Base-by-base conservation (phyloP, 2,329 filamentous ascomycete genomes). In the Diaporthe sp. region DNA sequence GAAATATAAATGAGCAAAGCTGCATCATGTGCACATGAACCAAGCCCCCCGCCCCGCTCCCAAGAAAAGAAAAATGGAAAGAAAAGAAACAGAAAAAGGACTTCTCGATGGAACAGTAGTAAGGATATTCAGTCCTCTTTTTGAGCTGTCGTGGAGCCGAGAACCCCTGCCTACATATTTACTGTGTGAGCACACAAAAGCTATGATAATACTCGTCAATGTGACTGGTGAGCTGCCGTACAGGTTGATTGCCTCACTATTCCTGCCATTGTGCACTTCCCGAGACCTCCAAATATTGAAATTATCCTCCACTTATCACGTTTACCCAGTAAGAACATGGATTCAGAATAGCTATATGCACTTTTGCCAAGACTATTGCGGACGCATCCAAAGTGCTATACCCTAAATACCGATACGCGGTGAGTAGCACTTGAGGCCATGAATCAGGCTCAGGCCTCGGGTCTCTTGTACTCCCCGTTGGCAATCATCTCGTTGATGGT, bases 401-500 rank as follows among this genome's bases (percentile, higher is more conserved):
- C 35, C 22, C n/a, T 12, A 42, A 19, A 4, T 22, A 4, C 37
- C n/a, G 37, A 27, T 10, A 27, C n/a, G 15, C 6, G 3, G 27
- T 61, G 30, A 4, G 15, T 15, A 4, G 5, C 39, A 4, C 39
- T 15, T 15, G 15, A 1, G 44, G 4, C 3, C n/a, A 6, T 25
- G 10, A 12, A 6, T 22, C n/a, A 42, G 13, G 13, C 39, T 63
- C 59, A 32, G 10, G 59, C 25, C 39, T 47, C 59, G 0, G 59
- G 66, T 19, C 78, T 77, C 68, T 74, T 76, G 42, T 79, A 76
- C 63, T 80, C 79, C 10, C 79, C 80, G 19, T 77, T 79, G 9
- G 76, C 78, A 0, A 74, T 71, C 79, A 81, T 81, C 15, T 79
- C 78, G 47, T 80, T 76, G 4, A 82, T 61, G 1, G 75, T 71